Evolutionary conservation across 2,329 filamentous ascomycete genomes (phyloP).

Genomic region (Leptographium procerum): DNA sequence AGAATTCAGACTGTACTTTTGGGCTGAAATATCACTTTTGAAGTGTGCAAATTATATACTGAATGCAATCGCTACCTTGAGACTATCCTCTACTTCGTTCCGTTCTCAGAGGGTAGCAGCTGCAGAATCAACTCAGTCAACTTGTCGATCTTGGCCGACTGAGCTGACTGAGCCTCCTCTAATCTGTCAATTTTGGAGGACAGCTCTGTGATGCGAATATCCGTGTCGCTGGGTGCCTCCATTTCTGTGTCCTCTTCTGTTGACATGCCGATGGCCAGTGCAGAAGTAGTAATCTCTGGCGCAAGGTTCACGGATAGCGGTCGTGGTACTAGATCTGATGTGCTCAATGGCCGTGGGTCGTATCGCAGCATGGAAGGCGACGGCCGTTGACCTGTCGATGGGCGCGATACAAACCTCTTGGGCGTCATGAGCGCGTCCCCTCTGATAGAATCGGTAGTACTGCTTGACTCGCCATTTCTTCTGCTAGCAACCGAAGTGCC

Average conservation of each 20-base stretch:
- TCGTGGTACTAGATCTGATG: constrained; percentile 5
- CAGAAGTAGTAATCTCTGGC: background rate
- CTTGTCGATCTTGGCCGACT: constrained; percentile 40
- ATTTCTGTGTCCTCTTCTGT: constrained; percentile 12
- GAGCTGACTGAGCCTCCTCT: constrained; percentile 23
- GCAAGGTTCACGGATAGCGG: background rate
- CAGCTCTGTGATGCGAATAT: constrained; percentile 40
- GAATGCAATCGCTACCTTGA: background rate
- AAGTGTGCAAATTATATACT: background rate
- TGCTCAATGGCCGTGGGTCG: constrained; percentile 5
- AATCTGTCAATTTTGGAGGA: constrained; percentile 47
- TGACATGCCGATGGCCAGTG: background rate
- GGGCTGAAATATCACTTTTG: background rate
- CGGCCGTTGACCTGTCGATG: background rate
- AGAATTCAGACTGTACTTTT: background rate
- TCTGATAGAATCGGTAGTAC: background rate
- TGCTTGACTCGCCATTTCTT: background rate
- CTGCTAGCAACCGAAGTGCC: background rate
- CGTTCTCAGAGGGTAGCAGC: constrained; percentile 4
- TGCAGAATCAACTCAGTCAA: constrained; percentile 44
- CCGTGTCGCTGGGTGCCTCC: constrained; percentile 13
- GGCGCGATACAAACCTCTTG: constrained; percentile 5
- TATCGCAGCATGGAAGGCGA: constrained; percentile 4
- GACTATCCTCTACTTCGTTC: background rate
- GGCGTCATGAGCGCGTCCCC: background rate